phyloP scores from a whole-genome alignment of 495 filamentous ascomycete genomes.

The Xylaria scruposa region DNA sequence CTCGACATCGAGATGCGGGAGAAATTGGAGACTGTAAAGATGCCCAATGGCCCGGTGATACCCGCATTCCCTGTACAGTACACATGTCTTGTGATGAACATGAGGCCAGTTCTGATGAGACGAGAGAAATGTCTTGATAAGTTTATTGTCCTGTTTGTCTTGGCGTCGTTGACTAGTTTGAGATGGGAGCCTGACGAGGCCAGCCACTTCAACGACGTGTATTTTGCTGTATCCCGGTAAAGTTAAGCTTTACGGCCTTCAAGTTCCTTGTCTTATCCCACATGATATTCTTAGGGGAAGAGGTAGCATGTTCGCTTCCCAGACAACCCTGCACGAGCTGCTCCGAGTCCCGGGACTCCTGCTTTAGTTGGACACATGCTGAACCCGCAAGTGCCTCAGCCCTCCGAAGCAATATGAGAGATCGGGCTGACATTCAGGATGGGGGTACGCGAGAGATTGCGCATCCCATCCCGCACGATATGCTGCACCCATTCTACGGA shows the following conservation, averaged over 20 bases:
- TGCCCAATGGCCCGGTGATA: slow-evolving; percentile 26
- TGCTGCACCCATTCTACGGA: slow-evolving; percentile 3
- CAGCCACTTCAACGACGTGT: not conserved
- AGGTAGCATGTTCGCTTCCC: slow-evolving; percentile 13
- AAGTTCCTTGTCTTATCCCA: not conserved
- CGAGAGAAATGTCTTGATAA: slow-evolving; percentile 4
- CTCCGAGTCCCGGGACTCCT: slow-evolving; percentile 5
- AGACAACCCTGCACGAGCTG: slow-evolving; percentile 6
- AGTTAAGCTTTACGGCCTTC: not conserved
- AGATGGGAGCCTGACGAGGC: slow-evolving; percentile 18
- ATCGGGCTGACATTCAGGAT: slow-evolving; percentile 7
- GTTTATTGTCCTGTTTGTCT: not conserved
- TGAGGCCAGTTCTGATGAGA: not conserved
- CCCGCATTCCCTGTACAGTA: not conserved
- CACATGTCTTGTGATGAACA: slow-evolving; percentile 9
- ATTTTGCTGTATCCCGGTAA: not conserved
- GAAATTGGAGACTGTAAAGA: slow-evolving; percentile 19
- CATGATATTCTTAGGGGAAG: not conserved
- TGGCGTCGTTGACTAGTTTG: slow-evolving; percentile 8
- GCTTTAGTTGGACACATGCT: not conserved
- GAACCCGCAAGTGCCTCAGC: slow-evolving; percentile 12
- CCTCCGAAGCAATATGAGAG: slow-evolving; percentile 6
- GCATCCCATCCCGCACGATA: slow-evolving; percentile 9
- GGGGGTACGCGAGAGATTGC: slow-evolving; percentile 1
- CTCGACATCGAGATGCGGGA: slow-evolving; percentile 12